A percentile compares a stretch with the other conserved stretches of the same genome.
Evolutionary conservation across 805 yeast species (phyloP).

Genomic region (Candida boidinii): DNA sequence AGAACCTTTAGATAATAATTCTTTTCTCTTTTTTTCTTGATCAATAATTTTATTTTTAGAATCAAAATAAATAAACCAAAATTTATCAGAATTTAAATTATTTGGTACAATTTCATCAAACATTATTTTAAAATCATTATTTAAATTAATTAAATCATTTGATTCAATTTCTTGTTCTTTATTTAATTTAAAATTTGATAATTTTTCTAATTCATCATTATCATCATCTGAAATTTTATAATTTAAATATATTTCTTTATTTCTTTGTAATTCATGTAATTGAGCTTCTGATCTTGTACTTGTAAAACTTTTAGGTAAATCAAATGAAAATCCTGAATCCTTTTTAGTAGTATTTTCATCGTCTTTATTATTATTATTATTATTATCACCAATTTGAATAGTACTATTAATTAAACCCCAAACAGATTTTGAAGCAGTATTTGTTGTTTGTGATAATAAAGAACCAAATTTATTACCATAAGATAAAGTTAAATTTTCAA

Average conservation of each 20-base stretch:
- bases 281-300: conserved; percentile 59
- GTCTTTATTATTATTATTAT: conserved; percentile 2
- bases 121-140: conserved; percentile 43
- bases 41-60: conserved; percentile 43
- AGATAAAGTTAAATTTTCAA: conserved; percentile 63
- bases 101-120: conserved; percentile 47
- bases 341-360: conserved; percentile 16
- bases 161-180: conserved; percentile 41
- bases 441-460: conserved; percentile 28
- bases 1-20: conserved; percentile 37
- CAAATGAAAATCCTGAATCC: conserved; percentile 34
- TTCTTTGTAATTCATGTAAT: conserved; percentile 43
- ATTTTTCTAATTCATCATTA: conserved; percentile 28
- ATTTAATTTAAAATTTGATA: conserved; percentile 32
- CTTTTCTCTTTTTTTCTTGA: conserved; percentile 60
- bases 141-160: conserved; percentile 30
- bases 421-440: conserved; percentile 18
- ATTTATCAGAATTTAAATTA: conserved; percentile 44
- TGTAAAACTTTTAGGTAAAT: conserved; percentile 31
- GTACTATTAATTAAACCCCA: conserved; percentile 19
- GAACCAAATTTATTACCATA: conserved; percentile 52
- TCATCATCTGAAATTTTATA: conserved; percentile 21
- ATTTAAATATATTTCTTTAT: conserved; percentile 34
- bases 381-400: conserved; percentile 10
- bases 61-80: conserved; percentile 70